Base-by-base conservation (phyloP, 2,329 filamentous ascomycete genomes). In the Aspergillus hortae region DNA sequence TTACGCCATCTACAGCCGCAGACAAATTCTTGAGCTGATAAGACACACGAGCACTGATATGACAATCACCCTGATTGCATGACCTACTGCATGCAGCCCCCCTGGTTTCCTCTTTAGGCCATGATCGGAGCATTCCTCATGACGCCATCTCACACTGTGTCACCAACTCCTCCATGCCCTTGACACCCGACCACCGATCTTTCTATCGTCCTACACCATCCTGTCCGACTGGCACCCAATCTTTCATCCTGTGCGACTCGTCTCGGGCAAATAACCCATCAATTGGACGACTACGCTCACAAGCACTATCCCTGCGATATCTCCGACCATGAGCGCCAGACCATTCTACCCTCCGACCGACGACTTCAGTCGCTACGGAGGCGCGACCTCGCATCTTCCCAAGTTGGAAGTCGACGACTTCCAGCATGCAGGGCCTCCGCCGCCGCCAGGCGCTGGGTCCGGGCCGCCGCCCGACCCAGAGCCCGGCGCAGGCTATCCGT, bases 311-410 rank as follows among this genome's bases (percentile, higher is more conserved):
- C 43, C 35, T 30, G 10, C 4, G 38, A 21, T 7, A 27, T 10
- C 25, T 17, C 11, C 6, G 19, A 46, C 32, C 7, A 64, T 60
- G 57, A 42, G 55, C 23, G 55, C 52, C 30, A 55, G 40, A 32
- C n/a, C 45, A 32, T 36, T 50, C 27, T 49, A 51, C 25, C 49
- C 55, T 21, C 53, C 61, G 17, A 52, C 48, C 33, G 56, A 59
- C 21, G 61, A 56, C 45, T 55, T 55, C 30, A 48, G 57, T 25
- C 60, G 55, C 12, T 63, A 65, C 56, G 56, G 56, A 47, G 56
- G 47, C 15, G 56, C 56, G 32, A 54, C 59, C 42, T 50, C 61
- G 3, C 54, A 52, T 40, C 6, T 63, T 48, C 55, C 62, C 44
- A 54, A 57, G 40, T 15, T 61, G 19, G 48, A 60, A 32, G 35